A percentile compares a stretch with the other conserved stretches of the same genome.
Evolutionary conservation across 352 stramenopile species (phyloP).

Genomic region (Poterioochromonas sp.): DNA sequence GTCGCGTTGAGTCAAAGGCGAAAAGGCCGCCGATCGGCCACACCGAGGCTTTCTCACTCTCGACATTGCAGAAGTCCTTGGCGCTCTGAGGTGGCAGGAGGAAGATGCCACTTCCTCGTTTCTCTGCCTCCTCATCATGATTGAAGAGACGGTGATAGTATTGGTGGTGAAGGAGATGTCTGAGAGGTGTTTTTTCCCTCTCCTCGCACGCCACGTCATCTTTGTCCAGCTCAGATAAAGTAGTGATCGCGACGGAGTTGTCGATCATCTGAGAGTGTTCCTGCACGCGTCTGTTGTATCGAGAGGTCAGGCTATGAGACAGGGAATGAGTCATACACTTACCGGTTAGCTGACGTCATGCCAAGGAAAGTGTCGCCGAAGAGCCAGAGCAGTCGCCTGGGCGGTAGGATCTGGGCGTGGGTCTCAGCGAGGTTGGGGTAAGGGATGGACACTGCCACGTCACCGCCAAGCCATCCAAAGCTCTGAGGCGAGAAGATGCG

Average conservation of each 20-base stretch:
- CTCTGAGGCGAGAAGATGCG: background rate
- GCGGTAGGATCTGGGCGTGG: background rate
- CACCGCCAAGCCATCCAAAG: constrained; percentile 24
- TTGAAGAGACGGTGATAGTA: background rate
- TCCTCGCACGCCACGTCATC: no score
- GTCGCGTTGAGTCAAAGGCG: no score
- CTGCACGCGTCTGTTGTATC: no score
- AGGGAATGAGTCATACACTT: no score
- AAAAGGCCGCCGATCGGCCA: background rate
- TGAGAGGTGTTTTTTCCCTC: background rate
- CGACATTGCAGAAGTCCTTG: background rate
- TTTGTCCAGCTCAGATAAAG: no score
- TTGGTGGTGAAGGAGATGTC: background rate
- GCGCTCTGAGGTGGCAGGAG: background rate
- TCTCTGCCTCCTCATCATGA: background rate
- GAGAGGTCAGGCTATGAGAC: no score
- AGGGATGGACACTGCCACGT: constrained; percentile 16
- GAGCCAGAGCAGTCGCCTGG: constrained; percentile 26
- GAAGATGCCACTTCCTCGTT: background rate
- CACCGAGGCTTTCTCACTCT: background rate
- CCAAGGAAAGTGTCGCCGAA: constrained; percentile 31
- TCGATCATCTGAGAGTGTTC: no score
- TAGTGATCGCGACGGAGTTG: no score
- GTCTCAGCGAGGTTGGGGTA: background rate
- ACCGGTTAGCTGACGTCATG: background rate